phyloP scores from a whole-genome alignment of 2,329 filamentous ascomycete species.

The Aureobasidium subglaciale region DNA sequence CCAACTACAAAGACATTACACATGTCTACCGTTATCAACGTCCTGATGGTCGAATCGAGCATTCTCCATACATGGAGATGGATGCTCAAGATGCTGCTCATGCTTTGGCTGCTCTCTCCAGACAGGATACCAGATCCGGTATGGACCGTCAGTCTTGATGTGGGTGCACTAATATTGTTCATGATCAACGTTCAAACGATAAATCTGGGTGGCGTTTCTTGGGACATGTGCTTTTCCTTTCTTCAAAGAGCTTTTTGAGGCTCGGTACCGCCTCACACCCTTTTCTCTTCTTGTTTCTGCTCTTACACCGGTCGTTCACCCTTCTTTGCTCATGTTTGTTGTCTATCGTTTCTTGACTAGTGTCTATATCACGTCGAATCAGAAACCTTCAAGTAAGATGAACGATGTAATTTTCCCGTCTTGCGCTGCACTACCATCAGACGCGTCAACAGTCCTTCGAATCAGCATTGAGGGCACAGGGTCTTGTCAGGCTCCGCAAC shows the following conservation, averaged over 20 bases:
- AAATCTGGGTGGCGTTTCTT: neutral
- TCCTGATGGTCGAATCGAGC: neutral
- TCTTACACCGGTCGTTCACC: neutral
- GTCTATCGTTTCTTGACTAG: neutral
- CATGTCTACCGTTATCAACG: conserved; percentile 16
- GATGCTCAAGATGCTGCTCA: conserved; percentile 18
- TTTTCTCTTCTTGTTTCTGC: neutral
- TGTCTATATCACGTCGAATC: conserved; percentile 2
- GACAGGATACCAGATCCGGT: conserved; percentile 8
- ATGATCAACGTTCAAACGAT: conserved; percentile 9
- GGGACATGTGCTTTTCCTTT: neutral
- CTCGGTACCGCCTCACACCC: neutral
- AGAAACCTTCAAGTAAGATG: neutral
- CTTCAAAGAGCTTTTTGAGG: neutral
- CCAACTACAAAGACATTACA: conserved; percentile 3
- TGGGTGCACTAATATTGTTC: neutral
- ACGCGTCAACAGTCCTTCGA: too few relatives aligned
- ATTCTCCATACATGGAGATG: conserved; percentile 18
- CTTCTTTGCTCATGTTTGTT: neutral
- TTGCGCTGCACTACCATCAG: too few relatives aligned
- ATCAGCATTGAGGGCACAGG: too few relatives aligned
- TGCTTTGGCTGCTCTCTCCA: conserved; percentile 14
- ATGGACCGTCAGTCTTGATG: neutral
- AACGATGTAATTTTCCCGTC: too few relatives aligned
- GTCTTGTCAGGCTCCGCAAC: too few relatives aligned